Evolutionary conservation across 768 basidiomycete genomes (phyloP).

Genomic region (Coprinellus micaceus): DNA sequence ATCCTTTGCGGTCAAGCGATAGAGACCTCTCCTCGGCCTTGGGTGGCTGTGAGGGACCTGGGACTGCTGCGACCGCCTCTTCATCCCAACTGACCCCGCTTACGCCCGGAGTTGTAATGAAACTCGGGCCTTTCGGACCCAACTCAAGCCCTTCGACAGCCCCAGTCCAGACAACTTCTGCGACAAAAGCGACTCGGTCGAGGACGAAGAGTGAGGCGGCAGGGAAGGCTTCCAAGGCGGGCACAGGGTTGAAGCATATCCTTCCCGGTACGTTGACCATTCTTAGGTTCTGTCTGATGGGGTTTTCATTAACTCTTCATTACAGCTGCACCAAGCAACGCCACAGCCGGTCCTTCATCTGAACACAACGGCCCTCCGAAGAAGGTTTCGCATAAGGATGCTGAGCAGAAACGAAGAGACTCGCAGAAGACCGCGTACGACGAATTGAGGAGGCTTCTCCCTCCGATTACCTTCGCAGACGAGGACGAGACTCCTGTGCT

Average conservation of each 20-base stretch:
- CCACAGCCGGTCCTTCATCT: background rate
- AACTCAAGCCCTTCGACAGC: conserved; percentile 22
- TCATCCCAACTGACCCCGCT: conserved; percentile 54
- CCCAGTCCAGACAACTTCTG: background rate
- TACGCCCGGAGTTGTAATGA: conserved; percentile 92
- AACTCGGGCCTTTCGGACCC: conserved; percentile 61
- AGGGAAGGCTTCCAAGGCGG: conserved; percentile 22
- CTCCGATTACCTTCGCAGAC: conserved; percentile 80
- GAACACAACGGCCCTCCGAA: conserved; percentile 20
- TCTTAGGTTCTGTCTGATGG: background rate
- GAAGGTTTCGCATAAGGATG: conserved; percentile 90
- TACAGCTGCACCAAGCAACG: background rate
- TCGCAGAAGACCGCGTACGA: conserved; percentile 94
- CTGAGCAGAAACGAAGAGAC: conserved; percentile 96
- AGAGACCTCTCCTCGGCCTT: background rate
- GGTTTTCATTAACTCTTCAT: background rate
- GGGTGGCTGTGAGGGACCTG: conserved; percentile 1
- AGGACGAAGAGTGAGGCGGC: conserved; percentile 14
- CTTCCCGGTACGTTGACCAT: conserved; percentile 52
- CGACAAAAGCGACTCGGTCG: conserved; percentile 2
- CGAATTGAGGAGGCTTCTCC: conserved; percentile 76
- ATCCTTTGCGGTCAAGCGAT: background rate
- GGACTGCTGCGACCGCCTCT: background rate
- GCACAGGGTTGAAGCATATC: conserved; percentile 65
- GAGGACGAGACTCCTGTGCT: conserved; percentile 41